A percentile compares a stretch with the other conserved stretches of the same genome.
Evolutionary conservation across 2,329 filamentous ascomycete genomes (phyloP).

Genomic region (Bipolaris sorokiniana): DNA sequence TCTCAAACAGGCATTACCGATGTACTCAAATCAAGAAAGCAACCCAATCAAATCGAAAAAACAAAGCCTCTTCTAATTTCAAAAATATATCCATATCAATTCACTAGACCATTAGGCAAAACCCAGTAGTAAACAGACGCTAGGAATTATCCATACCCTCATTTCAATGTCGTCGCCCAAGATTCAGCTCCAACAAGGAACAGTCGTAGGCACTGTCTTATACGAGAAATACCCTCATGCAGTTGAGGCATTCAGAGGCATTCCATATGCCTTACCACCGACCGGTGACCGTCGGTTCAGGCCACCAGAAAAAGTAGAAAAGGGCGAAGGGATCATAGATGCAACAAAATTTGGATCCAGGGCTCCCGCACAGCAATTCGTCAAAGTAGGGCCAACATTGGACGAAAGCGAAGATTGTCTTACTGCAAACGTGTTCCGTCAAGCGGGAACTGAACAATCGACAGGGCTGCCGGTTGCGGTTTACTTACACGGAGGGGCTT

Average conservation of each 20-base stretch:
- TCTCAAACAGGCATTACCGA: background rate
- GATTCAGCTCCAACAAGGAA: conserved; percentile 20
- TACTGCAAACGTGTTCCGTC: conserved; percentile 29
- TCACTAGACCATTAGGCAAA: background rate
- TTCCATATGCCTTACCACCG: conserved; percentile 29
- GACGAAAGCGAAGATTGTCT: conserved; percentile 33
- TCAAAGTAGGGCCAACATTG: conserved; percentile 16
- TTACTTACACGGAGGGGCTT: conserved; percentile 69
- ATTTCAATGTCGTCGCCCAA: conserved; percentile 2
- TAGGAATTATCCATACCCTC: background rate
- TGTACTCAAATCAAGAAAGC: background rate
- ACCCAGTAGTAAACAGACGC: background rate
- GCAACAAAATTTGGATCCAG: conserved; percentile 25
- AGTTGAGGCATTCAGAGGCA: conserved; percentile 26
- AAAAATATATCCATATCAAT: background rate
- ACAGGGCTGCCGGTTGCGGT: conserved; percentile 41
- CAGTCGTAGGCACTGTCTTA: conserved; percentile 13
- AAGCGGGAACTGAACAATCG: conserved; percentile 8
- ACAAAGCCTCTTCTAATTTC: background rate
- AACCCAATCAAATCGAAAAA: no score
- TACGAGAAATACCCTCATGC: conserved; percentile 7
- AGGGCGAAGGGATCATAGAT: conserved; percentile 17
- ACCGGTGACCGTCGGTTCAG: conserved; percentile 28
- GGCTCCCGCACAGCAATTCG: conserved; percentile 28
- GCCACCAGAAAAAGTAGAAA: conserved; percentile 24